Evolutionary conservation across 208 protist species (phyloP), one percentile per base, ranked within the genome.

Genomic region (Crithidia acanthocephali): DNA sequence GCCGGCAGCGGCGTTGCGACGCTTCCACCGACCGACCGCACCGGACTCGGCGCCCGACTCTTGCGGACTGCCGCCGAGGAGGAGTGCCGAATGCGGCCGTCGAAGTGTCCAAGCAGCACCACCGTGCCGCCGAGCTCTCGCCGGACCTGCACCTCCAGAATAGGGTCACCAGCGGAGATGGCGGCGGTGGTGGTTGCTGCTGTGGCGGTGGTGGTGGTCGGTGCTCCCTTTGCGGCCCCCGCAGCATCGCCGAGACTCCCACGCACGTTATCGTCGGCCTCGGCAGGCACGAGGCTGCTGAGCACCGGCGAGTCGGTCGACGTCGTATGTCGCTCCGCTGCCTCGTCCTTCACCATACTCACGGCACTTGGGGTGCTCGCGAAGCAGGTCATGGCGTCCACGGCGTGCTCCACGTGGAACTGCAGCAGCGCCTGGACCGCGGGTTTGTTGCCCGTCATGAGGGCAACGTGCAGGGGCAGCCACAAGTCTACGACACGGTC

Each of bases 351-450:
- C 45, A 32, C 27, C 13, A 13, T 23, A 11, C 50, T 23, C 22
- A 64, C 53, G 5, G 32, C 28, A 18, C 63, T 76, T 25, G 53
- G 30, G 1, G 67, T 69, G 52, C 69, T 63, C 1, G 70, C 72
- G 9, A 83, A 59, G 42, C 44, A 65, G 45, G 68, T 67, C 65
- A 78, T 71, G 33, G 90, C 75, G 30, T 35, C 16, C 16, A 84
- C 42, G 0, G 85, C 87, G 55, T 93, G 72, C 51, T 70, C 42
- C 15, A 83, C 74, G 60, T 95, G 90, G 63, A 95, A 93, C 42
- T 53, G 45, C n/a, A 95, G 58, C 8, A 91, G 48, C 2, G 64
- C 61, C 28, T 62, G 10, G 18, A 88, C 67, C 0, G 75, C 81
- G 7, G 71, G 33, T 37, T 55, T 57, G 70, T 86, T 82, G 71